Evolutionary conservation across 169 alveolate genomes (phyloP).

Genomic region (Cryptosporidium tyzzeri): DNA sequence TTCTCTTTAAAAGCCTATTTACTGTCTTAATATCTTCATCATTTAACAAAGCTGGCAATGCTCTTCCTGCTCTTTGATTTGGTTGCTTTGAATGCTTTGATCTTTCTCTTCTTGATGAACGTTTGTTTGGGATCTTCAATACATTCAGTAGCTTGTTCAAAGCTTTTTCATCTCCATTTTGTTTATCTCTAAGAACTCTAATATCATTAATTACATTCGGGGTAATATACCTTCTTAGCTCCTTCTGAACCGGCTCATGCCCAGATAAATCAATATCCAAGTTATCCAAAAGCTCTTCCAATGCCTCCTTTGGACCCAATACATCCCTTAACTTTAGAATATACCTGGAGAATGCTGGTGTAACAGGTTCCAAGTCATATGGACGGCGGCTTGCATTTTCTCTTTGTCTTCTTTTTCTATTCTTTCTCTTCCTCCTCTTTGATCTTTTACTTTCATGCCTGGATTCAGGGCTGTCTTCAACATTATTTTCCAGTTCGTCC

Average conservation of each 20-base stretch:
- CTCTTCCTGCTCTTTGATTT: neutral
- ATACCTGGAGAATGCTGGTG: constrained; percentile 62
- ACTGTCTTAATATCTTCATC: constrained; percentile 68
- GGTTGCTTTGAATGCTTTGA: neutral
- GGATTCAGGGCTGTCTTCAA: neutral
- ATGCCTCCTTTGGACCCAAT: constrained; percentile 65
- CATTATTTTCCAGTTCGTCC: constrained; percentile 29
- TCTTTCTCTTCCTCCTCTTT: constrained; percentile 31
- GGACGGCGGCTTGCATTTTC: constrained; percentile 1
- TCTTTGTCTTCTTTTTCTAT: neutral
- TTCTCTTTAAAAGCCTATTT: constrained; percentile 27
- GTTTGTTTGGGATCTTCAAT: constrained; percentile 29
- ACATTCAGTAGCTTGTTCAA: constrained; percentile 34
- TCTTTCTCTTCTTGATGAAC: neutral
- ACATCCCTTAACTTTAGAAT: constrained; percentile 40
- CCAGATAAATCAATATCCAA: constrained; percentile 41
- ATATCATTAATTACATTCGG: constrained; percentile 20
- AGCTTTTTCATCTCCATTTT: constrained; percentile 44
- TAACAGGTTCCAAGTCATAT: constrained; percentile 68
- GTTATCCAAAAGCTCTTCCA: constrained; percentile 43
- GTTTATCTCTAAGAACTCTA: constrained; percentile 1
- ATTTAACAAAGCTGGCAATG: constrained; percentile 26
- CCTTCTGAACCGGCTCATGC: constrained; percentile 18
- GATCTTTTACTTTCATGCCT: neutral
- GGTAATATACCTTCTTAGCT: constrained; percentile 20